Evolutionary conservation across 2,329 filamentous ascomycete genomes (phyloP), one percentile per base, ranked within the genome.

Genomic region (Dothiorella sarmentorum): DNA sequence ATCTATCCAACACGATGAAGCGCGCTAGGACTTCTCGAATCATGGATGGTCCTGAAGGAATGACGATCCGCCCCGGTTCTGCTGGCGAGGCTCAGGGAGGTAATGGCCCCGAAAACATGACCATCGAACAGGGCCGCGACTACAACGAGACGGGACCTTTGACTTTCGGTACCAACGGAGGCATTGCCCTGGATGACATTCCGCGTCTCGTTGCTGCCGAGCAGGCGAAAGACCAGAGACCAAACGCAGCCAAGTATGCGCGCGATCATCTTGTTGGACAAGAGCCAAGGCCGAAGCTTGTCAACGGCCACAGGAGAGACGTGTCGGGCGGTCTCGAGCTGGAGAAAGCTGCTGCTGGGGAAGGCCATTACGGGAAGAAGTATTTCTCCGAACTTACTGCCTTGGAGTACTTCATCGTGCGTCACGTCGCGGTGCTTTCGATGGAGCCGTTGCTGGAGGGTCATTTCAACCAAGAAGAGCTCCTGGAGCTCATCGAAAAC

Each of bases 341-440:
- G 49, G 63, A 81, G 55, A 77, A 80, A 52, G 80, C 82, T 18
- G 67, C 79, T 5, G 83, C 84, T 27, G 73, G 75, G 9, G 68
- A 72, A 7, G 38, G 38, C 17, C 57, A 59, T 11, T 85, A 76
- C 7, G 77, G 82, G 18, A 90, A 93, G 69, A 90, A 87, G 66
- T 99, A 96, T 75, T 99, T 99, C 71, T 97, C 94, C 0, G 94
- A 99, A 70, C 82, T 99, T 5, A 96, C 94, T 2, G 91, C 90
- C 0, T 79, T 99, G 27, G 94, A 99, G 70, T 97, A 97, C 71
- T 97, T 99, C 73, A 97, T 97, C 66, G 90, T 97, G 44, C 88
- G 94, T 24, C 93, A 97, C 67, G 85, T 97, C 59, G 94, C 94
- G 9, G 94, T 99, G 5, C 79, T 99, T 60, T 93, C 90, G 0